Percentiles rank a stretch among this genome's conserved stretches.
phyloP scores from a whole-genome alignment of 306 rosid species.

The Vachellia pachyceras region DNA sequence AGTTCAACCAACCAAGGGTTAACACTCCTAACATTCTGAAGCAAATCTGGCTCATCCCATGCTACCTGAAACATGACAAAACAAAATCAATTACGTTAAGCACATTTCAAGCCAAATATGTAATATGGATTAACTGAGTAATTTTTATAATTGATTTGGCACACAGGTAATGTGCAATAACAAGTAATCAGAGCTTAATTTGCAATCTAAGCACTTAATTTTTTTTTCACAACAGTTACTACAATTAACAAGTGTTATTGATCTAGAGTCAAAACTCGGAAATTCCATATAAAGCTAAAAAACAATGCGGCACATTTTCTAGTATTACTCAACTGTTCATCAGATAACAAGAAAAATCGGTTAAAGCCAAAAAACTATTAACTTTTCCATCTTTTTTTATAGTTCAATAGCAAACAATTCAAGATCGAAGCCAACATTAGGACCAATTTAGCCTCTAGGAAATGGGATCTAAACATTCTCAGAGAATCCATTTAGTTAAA shows the following conservation, averaged over 20 bases:
- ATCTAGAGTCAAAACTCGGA: constrained; percentile 21
- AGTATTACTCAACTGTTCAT: constrained; percentile 24
- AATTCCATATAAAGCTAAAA: constrained; percentile 26
- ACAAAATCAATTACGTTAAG: not conserved
- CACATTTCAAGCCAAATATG: not conserved
- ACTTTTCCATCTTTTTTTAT: constrained; percentile 27
- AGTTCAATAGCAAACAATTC: not conserved
- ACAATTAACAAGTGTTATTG: constrained; percentile 15
- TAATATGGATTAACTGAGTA: constrained; percentile 10
- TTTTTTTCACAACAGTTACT: too few relatives aligned
- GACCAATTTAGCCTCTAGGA: constrained; percentile 19
- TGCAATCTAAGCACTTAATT: constrained; percentile 9
- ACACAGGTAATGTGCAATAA: not conserved
- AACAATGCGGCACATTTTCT: constrained; percentile 25
- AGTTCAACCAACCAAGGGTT: constrained; percentile 95
- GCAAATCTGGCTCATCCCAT: constrained; percentile 98
- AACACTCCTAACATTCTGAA: constrained; percentile 86
- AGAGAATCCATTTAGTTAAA: not conserved
- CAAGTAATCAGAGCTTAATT: not conserved
- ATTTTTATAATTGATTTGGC: too few relatives aligned
- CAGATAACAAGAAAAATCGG: constrained; percentile 24
- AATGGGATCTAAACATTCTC: constrained; percentile 21
- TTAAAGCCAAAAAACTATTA: constrained; percentile 36
- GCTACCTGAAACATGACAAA: constrained; percentile 59
- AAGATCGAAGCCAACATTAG: constrained; percentile 19